Conservation (phyloP, 2,329 filamentous ascomycete genomes). For the Knufia fluminis region DNA sequence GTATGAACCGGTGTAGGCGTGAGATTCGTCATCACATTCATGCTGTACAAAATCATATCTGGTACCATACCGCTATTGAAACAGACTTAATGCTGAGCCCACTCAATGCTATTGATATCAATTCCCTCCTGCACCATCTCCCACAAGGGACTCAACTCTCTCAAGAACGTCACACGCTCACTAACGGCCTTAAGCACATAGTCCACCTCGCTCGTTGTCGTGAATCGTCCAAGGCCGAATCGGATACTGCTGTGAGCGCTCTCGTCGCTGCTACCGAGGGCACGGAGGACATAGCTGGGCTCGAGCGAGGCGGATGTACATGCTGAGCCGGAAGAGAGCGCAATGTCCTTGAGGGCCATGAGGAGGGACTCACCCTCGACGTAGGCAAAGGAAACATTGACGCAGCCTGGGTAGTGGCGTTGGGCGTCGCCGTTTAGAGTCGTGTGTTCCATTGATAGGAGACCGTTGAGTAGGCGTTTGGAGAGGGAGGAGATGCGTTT, state of each 20-base stretch:
- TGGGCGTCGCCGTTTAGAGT: conserved; percentile 76
- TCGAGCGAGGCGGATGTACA: conserved; percentile 96
- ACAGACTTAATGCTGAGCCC: conserved; percentile 75
- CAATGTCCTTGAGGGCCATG: conserved; percentile 98
- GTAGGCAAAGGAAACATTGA: conserved; percentile 97
- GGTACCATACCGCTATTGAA: not conserved
- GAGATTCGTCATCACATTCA: conserved; percentile 14
- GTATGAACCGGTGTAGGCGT: no score
- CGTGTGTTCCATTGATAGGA: conserved; percentile 86
- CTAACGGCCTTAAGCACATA: conserved; percentile 92
- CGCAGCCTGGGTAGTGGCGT: conserved; percentile 87
- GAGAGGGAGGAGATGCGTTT: conserved; percentile 77
- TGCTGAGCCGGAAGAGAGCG: conserved; percentile 88
- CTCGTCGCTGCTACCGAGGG: conserved; percentile 91
- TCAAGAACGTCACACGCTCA: conserved; percentile 82
- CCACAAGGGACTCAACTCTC: conserved; percentile 93
- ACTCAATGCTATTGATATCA: conserved; percentile 91
- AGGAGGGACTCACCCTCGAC: conserved; percentile 95
- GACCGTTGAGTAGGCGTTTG: conserved; percentile 69
- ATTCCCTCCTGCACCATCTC: conserved; percentile 96
- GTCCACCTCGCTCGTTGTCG: conserved; percentile 88
- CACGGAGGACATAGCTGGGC: conserved; percentile 89
- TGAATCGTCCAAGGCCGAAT: conserved; percentile 95
- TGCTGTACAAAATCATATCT: not conserved
- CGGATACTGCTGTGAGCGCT: conserved; percentile 96